Percentiles rank a stretch among this genome's conserved stretches.
Conservation (phyloP, 108 stramenopile genomes). For the Cyclotella atomus region DNA sequence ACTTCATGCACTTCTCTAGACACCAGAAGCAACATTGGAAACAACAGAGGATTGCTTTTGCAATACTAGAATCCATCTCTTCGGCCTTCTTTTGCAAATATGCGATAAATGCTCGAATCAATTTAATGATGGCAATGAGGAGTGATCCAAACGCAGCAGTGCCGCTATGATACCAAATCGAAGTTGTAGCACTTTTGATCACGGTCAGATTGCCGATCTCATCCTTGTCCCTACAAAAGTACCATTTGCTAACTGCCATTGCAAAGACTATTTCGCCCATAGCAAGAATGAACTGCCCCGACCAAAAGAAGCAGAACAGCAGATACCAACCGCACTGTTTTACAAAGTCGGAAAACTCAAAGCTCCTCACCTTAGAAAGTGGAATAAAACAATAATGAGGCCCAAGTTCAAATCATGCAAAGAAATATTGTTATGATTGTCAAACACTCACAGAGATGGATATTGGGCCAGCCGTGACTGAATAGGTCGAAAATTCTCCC, state of each 20-base stretch:
- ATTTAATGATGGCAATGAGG: constrained; percentile 89
- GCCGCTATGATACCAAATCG: constrained; percentile 85
- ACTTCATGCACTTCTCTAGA: constrained; percentile 83
- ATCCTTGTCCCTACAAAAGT: constrained; percentile 85
- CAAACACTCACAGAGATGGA: too few species aligned
- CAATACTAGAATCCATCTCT: constrained; percentile 70
- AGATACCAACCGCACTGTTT: constrained; percentile 76
- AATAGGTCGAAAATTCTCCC: too few species aligned
- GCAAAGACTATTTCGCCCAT: constrained; percentile 91
- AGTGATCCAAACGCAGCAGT: constrained; percentile 96
- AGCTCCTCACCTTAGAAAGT: neutral
- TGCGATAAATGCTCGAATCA: constrained; percentile 84
- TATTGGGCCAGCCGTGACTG: too few species aligned
- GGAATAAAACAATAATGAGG: neutral
- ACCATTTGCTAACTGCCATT: constrained; percentile 71
- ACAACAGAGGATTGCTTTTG: constrained; percentile 80
- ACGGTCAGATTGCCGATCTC: constrained; percentile 76
- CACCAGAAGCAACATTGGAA: constrained; percentile 91
- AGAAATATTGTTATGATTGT: too few species aligned
- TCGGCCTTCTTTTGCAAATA: constrained; percentile 89
- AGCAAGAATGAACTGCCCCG: constrained; percentile 90
- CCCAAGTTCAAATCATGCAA: neutral
- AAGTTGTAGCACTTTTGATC: constrained; percentile 51
- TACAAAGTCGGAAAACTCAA: constrained; percentile 53
- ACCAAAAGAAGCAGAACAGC: constrained; percentile 94